phyloP scores from a whole-genome alignment of 73 alveolate species.

The Paramecium sexaurelia region DNA sequence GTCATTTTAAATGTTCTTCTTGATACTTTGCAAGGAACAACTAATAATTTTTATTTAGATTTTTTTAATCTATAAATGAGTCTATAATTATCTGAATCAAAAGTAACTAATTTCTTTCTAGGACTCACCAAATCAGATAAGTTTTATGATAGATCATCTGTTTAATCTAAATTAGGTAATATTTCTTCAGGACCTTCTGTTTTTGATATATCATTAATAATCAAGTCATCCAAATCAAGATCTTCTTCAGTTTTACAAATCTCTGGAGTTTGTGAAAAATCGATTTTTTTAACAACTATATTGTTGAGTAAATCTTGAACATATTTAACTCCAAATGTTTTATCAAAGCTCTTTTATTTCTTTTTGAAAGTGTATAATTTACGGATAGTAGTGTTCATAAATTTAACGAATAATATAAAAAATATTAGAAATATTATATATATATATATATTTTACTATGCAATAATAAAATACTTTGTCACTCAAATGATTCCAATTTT shows the following conservation, averaged over 20 bases:
- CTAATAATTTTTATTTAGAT: background rate
- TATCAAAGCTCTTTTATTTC: conserved; percentile 7
- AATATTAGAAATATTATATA: background rate
- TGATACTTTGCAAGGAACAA: background rate
- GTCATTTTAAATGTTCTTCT: background rate
- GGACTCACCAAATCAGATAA: background rate
- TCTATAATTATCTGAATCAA: background rate
- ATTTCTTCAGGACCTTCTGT: background rate
- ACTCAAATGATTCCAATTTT: conserved; percentile 85
- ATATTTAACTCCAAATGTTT: background rate
- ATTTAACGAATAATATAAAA: background rate
- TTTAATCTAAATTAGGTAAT: background rate
- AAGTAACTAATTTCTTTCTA: background rate
- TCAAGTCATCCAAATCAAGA: background rate
- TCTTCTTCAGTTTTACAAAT: background rate
- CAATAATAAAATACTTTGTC: background rate
- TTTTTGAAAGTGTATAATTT: background rate
- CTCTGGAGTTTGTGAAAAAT: background rate
- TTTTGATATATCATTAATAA: background rate
- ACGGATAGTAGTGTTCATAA: background rate
- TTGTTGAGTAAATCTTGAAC: background rate
- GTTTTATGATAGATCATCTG: background rate
- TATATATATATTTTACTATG: conserved; percentile 1
- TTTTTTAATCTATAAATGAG: background rate
- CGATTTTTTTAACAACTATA: background rate